phyloP scores from a whole-genome alignment of 2,329 filamentous ascomycete species.

The Eutypella sp. region DNA sequence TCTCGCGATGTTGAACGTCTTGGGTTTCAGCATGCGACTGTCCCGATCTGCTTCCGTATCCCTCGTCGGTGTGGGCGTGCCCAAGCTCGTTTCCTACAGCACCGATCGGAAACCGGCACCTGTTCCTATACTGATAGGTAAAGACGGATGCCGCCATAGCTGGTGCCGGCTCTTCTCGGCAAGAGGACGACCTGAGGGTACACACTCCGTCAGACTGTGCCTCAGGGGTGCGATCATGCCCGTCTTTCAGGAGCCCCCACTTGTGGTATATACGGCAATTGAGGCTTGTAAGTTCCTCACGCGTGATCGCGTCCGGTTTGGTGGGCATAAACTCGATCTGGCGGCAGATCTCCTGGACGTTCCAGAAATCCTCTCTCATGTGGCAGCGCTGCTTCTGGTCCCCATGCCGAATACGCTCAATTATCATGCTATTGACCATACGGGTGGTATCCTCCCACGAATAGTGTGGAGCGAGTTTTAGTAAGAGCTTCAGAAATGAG shows the following conservation, averaged over 20 bases:
- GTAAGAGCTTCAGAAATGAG: background rate
- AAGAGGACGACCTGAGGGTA: background rate
- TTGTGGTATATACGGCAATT: background rate
- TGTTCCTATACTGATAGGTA: background rate
- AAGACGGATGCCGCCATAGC: background rate
- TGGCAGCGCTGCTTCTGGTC: background rate
- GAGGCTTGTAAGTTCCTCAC: background rate
- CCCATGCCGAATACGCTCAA: background rate
- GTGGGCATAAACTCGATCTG: background rate
- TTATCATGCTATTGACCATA: conserved; percentile 1
- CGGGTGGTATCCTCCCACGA: background rate
- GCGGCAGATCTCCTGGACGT: background rate
- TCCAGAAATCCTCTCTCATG: background rate
- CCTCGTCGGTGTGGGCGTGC: background rate
- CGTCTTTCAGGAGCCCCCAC: background rate
- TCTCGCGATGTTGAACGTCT: too few species aligned
- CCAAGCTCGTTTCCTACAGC: background rate
- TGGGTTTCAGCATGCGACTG: too few species aligned
- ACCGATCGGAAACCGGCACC: background rate
- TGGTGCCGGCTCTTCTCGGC: background rate
- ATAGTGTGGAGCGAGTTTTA: background rate
- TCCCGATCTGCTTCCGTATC: too few species aligned
- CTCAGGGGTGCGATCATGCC: background rate
- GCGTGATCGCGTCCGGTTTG: background rate
- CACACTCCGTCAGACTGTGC: background rate